These are phyloP conservation scores for Amniculicola lignicola DNA, from an alignment of 495 filamentous ascomycete genomes.

Conservation along the genomic window DNA sequence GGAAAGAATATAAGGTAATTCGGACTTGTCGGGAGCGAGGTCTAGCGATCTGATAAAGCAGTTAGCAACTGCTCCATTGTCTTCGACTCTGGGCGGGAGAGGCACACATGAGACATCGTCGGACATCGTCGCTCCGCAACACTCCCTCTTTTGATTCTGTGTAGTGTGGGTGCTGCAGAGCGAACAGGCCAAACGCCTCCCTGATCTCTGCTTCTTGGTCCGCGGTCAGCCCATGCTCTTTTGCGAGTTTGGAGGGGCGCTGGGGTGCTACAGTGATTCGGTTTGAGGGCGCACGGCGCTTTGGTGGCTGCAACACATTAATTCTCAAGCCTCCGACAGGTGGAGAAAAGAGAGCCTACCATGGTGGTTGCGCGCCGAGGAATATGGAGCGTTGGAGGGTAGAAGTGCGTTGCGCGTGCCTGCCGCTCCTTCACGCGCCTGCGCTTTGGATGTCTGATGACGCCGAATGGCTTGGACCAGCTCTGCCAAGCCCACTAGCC, in stretches of 20 bases:
- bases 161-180: constrained; percentile 54
- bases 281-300: constrained; percentile 37
- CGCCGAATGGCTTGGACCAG: no score
- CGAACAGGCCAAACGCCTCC: constrained; percentile 83
- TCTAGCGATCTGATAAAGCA: constrained; percentile 59
- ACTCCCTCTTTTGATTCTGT: constrained; percentile 68
- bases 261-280: constrained; percentile 35
- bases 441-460: not conserved
- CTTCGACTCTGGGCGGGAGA: constrained; percentile 1
- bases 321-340: not conserved
- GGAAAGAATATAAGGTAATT: constrained; percentile 62
- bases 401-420: no score
- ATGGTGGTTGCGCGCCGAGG: not conserved
- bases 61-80: constrained; percentile 13
- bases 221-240: constrained; percentile 77
- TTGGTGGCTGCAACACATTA: constrained; percentile 39
- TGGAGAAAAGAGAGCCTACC: not conserved
- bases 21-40: constrained; percentile 60
- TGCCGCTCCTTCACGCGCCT: no score
- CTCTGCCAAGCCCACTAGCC: no score
- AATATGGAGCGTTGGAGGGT: no score
- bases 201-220: constrained; percentile 85
- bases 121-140: constrained; percentile 72
- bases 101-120: constrained; percentile 75
- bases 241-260: constrained; percentile 77